phyloP scores from a whole-genome alignment of 148 eudicot species.

The Rhododendron molle region DNA sequence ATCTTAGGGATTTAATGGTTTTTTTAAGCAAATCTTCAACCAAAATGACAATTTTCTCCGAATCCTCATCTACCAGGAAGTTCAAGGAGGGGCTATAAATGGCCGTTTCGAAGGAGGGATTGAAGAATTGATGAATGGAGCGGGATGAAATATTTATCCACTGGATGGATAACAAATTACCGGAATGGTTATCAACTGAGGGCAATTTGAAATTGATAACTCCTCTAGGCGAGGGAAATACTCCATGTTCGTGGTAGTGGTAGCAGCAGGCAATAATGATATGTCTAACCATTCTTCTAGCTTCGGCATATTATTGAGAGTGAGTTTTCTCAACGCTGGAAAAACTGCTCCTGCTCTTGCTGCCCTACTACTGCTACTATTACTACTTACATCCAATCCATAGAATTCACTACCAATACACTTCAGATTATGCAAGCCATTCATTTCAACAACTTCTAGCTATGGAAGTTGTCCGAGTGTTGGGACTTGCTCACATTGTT shows the following conservation, averaged over 20 bases:
- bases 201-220: neutral
- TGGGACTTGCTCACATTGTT: neutral
- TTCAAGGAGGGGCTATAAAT: neutral
- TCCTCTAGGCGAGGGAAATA: neutral
- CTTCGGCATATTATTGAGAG: neutral
- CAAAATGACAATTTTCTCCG: neutral
- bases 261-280: neutral
- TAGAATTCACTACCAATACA: neutral
- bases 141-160: too few relatives aligned
- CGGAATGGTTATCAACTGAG: neutral
- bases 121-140: too few relatives aligned
- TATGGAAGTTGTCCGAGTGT: neutral
- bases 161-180: too few relatives aligned
- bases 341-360: neutral
- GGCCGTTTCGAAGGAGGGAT: too few relatives aligned
- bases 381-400: neutral
- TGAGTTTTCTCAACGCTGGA: neutral
- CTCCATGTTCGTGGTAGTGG: neutral
- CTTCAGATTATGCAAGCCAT: neutral
- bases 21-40: too few relatives aligned
- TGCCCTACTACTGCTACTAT: neutral
- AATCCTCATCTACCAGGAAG: too few relatives aligned
- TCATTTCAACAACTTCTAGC: neutral
- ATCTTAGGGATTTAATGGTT: too few relatives aligned
- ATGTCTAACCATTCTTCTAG: neutral